A percentile compares a stretch with the other conserved stretches of the same genome.
These are phyloP conservation scores for Mycena leptocephala DNA, from an alignment of 768 basidiomycete genomes.

Conservation along the genomic window DNA sequence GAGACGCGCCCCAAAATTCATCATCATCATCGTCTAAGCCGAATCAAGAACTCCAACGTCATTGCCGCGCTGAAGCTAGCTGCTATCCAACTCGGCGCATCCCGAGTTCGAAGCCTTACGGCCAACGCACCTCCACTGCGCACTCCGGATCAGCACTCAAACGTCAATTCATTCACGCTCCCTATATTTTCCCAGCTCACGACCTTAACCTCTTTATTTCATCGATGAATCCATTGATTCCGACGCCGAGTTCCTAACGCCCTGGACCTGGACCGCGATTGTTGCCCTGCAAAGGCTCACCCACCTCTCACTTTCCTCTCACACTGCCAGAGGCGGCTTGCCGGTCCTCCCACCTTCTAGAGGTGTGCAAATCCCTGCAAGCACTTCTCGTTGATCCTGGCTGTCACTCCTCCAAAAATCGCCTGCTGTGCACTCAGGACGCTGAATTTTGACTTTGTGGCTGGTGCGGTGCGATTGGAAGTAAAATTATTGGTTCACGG, in stretches of 20 bases:
- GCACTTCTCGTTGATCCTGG: not conserved
- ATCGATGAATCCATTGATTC: not conserved
- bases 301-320: not conserved
- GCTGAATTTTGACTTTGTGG: too few species aligned
- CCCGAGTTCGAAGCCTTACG: not conserved
- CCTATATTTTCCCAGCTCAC: not conserved
- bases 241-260: too few species aligned
- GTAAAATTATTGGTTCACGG: too few species aligned
- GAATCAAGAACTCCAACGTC: not conserved
- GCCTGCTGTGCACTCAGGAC: too few species aligned
- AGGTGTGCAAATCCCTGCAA: not conserved
- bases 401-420: not conserved
- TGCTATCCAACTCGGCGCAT: not conserved
- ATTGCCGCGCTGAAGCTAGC: not conserved
- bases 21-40: not conserved
- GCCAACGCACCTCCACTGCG: not conserved
- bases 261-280: not conserved
- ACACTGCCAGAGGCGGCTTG: not conserved
- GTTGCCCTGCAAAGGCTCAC: not conserved
- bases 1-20: not conserved
- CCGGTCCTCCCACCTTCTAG: not conserved
- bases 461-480: too few species aligned
- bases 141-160: not conserved
- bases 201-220: not conserved
- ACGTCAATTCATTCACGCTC: not conserved